A percentile compares a stretch with the other conserved stretches of the same genome.
Evolutionary conservation across 2,329 filamentous ascomycete species (phyloP).

Genomic region (Phaeosphaeriaceae sp.): DNA sequence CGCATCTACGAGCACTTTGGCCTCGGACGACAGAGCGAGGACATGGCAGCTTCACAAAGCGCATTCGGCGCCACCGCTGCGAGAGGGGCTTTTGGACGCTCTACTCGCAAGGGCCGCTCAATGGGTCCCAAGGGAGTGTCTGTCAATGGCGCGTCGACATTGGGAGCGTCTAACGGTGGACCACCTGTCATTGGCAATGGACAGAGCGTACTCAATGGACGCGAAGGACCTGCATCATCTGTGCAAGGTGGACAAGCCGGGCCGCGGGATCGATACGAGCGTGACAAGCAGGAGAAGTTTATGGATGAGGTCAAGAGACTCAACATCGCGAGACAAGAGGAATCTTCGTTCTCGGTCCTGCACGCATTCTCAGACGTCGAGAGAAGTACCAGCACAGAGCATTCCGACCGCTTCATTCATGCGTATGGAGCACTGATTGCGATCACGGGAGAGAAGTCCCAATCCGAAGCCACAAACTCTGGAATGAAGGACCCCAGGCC

Average conservation of each 20-base stretch:
- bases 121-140: conserved; percentile 46
- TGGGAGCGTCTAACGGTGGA: conserved; percentile 70
- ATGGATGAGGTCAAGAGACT: conserved; percentile 79
- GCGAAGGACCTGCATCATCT: conserved; percentile 69
- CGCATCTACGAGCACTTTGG: conserved; percentile 97
- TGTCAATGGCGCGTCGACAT: conserved; percentile 49
- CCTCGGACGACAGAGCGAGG: conserved; percentile 62
- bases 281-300: conserved; percentile 85
- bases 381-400: conserved; percentile 71
- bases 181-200: conserved; percentile 86
- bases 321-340: conserved; percentile 74
- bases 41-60: conserved; percentile 46
- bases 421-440: conserved; percentile 82
- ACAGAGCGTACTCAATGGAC: conserved; percentile 63
- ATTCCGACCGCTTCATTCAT: conserved; percentile 77
- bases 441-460: conserved; percentile 73
- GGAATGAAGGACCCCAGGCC: conserved; percentile 70
- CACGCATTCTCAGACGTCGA: conserved; percentile 79
- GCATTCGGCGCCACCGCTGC: conserved; percentile 40
- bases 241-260: conserved; percentile 54
- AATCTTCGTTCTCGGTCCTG: conserved; percentile 74
- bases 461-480: conserved; percentile 63
- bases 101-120: conserved; percentile 51
- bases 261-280: conserved; percentile 76
- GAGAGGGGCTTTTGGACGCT: conserved; percentile 62